These are phyloP conservation scores for Magnolia changhungtana DNA, from an alignment of 164 flowering plant genomes.

Conservation along the genomic window DNA sequence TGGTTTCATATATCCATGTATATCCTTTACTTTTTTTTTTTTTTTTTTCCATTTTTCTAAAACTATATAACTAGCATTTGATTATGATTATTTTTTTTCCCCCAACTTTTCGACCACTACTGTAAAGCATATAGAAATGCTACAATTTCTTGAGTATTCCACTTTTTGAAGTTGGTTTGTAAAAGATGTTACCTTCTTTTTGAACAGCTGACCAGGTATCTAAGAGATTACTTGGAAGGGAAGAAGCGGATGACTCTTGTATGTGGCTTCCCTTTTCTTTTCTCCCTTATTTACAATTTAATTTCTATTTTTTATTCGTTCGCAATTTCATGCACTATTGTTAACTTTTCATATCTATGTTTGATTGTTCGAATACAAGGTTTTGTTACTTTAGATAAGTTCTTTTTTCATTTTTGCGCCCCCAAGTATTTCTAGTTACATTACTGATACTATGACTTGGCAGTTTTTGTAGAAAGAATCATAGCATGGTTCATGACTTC, in stretches of 20 bases:
- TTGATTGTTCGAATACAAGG: background rate
- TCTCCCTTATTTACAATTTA: background rate
- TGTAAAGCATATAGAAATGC: background rate
- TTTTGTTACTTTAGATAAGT: too few relatives aligned
- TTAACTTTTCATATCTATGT: too few relatives aligned
- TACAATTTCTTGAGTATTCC: background rate
- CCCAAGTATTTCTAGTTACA: too few relatives aligned
- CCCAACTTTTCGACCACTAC: background rate
- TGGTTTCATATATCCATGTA: background rate
- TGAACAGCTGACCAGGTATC: conserved; percentile 71
- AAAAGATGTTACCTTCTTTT: background rate
- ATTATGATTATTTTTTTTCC: background rate
- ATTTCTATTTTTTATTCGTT: background rate
- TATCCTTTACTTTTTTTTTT: background rate
- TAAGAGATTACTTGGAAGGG: conserved; percentile 85
- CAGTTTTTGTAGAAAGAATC: too few relatives aligned
- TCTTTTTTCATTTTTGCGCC: too few relatives aligned
- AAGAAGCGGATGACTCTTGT: conserved; percentile 89
- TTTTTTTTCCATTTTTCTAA: background rate
- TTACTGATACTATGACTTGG: too few relatives aligned
- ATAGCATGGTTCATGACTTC: too few relatives aligned
- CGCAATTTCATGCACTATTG: background rate
- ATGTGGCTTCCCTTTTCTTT: conserved; percentile 14
- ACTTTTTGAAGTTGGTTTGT: background rate
- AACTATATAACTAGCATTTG: background rate